Evolutionary conservation across 371 early-diverging fungal genomes (phyloP), one percentile per base, ranked within the genome.

Genomic region (Phascolomyces articulosus): DNA sequence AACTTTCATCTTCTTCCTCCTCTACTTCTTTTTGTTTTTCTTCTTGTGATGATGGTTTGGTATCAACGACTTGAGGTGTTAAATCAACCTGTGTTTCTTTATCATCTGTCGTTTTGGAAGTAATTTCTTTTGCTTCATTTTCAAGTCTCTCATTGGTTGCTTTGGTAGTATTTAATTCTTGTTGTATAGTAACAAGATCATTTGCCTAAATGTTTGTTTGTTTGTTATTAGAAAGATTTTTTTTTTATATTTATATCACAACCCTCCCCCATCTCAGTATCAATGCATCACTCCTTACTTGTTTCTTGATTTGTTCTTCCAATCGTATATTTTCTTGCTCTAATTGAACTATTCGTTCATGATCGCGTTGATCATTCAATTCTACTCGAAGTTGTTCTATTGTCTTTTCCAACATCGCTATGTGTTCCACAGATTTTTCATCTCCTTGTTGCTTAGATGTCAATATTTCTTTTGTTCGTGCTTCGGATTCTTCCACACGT

Each of bases 1-100:
- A 81, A 11, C 55, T 57, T 48, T 74, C 73, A 4, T 74, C 76
- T 0, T 76, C 72, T 31, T 75, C 66, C 18, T 75, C 74, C 0
- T 70, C 66, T 44, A 4, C 16, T 44, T 44, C 16, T 6, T 34
- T 11, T 34, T 34, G 34, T 34, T 34, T n/a, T n/a, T n/a, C n/a
- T n/a, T n/a, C n/a, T n/a, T n/a, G n/a, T 38, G 38, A 13, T 38
- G 13, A 13, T 38, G 6, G 44, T 20, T 72, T 65, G 49, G 57
- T 57, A 40, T 58, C 62, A 7, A 26, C 21, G n/a, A n/a, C n/a
- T 59, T 53, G 16, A n/a, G 63, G 15, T 56, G 40, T 6, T 63
- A 59, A 27, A 40, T 71, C 60, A 1, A 60, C 69, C 38, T 72
- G 78, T 18, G 61, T 57, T 55, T 60, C 60, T 62, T 65, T 59